Percentiles rank a stretch among this genome's conserved stretches.
Evolutionary conservation across 2,329 filamentous ascomycete species (phyloP).

Genomic region (Colletotrichum sp.): DNA sequence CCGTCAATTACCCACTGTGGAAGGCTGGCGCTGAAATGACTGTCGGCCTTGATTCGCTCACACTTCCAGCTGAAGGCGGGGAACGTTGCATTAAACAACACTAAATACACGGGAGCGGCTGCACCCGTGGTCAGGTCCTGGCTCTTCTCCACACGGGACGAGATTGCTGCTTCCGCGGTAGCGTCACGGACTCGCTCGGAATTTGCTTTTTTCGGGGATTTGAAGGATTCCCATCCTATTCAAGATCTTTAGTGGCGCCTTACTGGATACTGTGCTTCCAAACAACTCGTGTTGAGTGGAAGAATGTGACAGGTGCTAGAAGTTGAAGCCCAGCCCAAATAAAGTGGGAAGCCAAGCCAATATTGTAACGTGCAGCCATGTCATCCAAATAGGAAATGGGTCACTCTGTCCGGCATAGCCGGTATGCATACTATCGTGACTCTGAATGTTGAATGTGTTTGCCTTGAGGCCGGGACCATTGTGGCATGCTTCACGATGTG

Average conservation of each 20-base stretch:
- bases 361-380: neutral
- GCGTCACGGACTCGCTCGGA: neutral
- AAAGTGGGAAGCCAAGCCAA: neutral
- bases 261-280: neutral
- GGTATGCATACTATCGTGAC: neutral
- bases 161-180: neutral
- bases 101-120: neutral
- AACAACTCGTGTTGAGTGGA: neutral
- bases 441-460: neutral
- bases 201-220: neutral
- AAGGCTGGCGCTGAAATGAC: neutral
- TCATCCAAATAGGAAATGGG: neutral
- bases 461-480: neutral
- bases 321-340: neutral
- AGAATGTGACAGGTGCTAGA: neutral
- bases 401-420: neutral
- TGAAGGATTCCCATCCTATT: neutral
- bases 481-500: neutral
- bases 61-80: neutral
- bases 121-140: neutral
- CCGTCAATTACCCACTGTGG: neutral
- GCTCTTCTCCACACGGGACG: neutral
- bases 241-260: neutral
- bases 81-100: neutral
- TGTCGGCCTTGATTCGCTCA: neutral